Percentiles rank a stretch among this genome's conserved stretches.
These are phyloP conservation scores for Patellifolia procumbens DNA, from an alignment of 179 eudicot genomes.

Conservation along the genomic window DNA sequence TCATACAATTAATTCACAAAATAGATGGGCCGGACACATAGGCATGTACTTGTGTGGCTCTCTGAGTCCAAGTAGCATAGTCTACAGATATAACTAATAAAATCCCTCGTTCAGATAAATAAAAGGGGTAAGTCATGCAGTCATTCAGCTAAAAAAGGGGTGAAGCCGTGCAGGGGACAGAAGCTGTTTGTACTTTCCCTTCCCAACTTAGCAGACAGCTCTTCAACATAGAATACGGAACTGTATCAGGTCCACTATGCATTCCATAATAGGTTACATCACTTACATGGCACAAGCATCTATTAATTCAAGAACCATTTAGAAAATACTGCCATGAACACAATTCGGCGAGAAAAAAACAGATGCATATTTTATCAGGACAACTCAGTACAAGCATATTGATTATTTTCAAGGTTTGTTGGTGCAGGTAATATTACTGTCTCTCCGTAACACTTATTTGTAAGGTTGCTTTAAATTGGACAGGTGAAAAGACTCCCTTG, in stretches of 20 bases:
- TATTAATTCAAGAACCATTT: conserved; percentile 4
- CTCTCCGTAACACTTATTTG: too few species aligned
- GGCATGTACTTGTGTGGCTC: too few species aligned
- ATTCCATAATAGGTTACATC: not conserved
- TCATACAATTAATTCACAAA: too few species aligned
- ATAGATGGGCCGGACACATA: too few species aligned
- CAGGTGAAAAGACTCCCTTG: not conserved
- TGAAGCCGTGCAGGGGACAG: not conserved
- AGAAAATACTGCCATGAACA: not conserved
- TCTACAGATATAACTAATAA: too few species aligned
- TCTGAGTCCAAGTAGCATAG: too few species aligned
- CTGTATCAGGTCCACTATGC: not conserved
- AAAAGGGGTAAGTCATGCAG: too few species aligned
- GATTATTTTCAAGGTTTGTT: not conserved
- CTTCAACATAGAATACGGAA: not conserved
- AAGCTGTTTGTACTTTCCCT: not conserved
- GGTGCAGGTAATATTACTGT: not conserved
- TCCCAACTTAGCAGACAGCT: not conserved
- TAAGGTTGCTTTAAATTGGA: too few species aligned
- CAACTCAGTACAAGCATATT: conserved; percentile 2
- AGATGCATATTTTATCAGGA: conserved; percentile 4
- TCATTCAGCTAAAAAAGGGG: not conserved
- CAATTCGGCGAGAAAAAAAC: not conserved
- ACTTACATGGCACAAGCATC: not conserved
- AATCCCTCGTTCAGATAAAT: too few species aligned